A percentile compares a stretch with the other conserved stretches of the same genome.
These are phyloP conservation scores for Fraxinus latifolia DNA, from an alignment of 305 asterid genomes.

Conservation along the genomic window DNA sequence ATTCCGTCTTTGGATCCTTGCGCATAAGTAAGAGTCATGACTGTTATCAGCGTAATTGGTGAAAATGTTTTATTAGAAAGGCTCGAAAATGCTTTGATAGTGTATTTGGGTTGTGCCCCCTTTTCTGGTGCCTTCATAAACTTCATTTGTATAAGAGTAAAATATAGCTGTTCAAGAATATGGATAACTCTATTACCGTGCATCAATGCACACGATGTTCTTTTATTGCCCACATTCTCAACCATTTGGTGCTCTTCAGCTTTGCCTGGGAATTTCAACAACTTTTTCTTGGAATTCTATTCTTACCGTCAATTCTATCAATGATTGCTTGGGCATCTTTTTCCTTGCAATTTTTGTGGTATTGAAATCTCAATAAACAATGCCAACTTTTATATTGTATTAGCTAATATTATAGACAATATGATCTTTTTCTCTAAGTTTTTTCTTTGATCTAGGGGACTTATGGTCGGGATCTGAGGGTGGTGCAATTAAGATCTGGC, in stretches of 20 bases:
- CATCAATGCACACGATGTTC: not conserved
- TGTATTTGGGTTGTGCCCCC: not conserved
- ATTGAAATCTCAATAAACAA: not conserved
- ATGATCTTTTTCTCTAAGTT: constrained; percentile 22
- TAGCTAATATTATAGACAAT: constrained; percentile 10
- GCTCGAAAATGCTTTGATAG: not conserved
- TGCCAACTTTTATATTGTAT: not conserved
- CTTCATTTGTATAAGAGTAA: not conserved
- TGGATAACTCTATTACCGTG: not conserved
- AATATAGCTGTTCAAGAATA: not conserved
- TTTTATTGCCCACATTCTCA: constrained; percentile 10
- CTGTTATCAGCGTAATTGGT: not conserved
- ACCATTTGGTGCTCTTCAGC: constrained; percentile 8
- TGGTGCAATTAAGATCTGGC: constrained; percentile 82
- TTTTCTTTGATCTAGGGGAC: constrained; percentile 60
- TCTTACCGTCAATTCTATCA: not conserved
- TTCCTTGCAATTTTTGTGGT: not conserved
- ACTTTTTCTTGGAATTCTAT: constrained; percentile 20
- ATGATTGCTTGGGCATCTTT: not conserved
- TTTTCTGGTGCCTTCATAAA: not conserved
- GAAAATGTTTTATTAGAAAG: not conserved
- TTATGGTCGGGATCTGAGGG: constrained; percentile 94
- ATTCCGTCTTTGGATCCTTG: not conserved
- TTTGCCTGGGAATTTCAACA: constrained; percentile 4
- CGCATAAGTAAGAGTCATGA: not conserved